Evolutionary conservation across 257 asterid species (phyloP).

Genomic region (Verbena officinalis): DNA sequence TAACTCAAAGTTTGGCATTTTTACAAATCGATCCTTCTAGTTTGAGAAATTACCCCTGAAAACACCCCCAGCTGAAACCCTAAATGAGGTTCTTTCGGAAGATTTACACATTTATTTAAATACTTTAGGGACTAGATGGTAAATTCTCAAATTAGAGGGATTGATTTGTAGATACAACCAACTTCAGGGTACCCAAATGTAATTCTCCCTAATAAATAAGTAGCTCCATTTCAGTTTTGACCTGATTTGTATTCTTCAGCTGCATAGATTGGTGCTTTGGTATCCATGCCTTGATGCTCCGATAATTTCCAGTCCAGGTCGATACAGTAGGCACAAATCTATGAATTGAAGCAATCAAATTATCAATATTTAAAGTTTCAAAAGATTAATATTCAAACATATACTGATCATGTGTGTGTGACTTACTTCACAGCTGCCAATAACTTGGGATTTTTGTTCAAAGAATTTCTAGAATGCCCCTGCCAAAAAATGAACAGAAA

Average conservation of each 20-base stretch:
- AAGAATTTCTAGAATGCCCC: slow-evolving; percentile 53
- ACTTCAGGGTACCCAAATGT: neutral
- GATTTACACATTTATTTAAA: too few relatives aligned
- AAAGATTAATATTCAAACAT: neutral
- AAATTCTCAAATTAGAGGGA: too few relatives aligned
- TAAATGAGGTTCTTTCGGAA: too few relatives aligned
- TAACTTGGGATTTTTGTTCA: slow-evolving; percentile 55
- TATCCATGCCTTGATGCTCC: slow-evolving; percentile 89
- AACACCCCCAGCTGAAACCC: too few relatives aligned
- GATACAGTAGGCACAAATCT: slow-evolving; percentile 75
- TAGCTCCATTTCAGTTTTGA: neutral
- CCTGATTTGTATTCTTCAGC: slow-evolving; percentile 81
- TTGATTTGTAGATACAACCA: neutral
- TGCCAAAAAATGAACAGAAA: slow-evolving; percentile 35
- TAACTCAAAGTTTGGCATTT: too few relatives aligned
- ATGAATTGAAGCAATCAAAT: slow-evolving; percentile 14
- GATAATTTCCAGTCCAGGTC: slow-evolving; percentile 81
- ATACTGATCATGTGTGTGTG: neutral
- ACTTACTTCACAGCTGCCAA: slow-evolving; percentile 76
- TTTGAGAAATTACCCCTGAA: too few relatives aligned
- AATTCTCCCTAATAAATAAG: neutral
- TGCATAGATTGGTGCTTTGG: slow-evolving; percentile 94
- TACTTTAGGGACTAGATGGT: too few relatives aligned
- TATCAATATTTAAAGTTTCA: neutral
- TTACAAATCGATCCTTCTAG: too few relatives aligned